These are phyloP conservation scores for Scheffersomyces parashehatae DNA, from an alignment of 1,139 yeast species.

Conservation along the genomic window DNA sequence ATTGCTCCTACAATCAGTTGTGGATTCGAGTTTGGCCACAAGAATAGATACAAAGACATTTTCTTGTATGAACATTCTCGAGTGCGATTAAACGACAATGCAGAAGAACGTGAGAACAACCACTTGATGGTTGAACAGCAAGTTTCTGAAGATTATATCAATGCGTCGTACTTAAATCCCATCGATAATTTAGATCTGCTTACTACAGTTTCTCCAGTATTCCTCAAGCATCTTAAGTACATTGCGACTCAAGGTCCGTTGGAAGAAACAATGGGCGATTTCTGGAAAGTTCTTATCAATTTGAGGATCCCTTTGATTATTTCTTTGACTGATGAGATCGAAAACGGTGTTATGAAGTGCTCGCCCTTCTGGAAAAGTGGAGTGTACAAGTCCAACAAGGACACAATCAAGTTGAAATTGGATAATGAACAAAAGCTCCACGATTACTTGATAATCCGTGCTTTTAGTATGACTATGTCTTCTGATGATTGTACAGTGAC, in stretches of 20 bases:
- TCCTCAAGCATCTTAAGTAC: slow-evolving; percentile 36
- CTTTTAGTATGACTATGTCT: slow-evolving; percentile 33
- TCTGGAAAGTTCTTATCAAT: slow-evolving; percentile 69
- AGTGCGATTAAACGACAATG: slow-evolving; percentile 46
- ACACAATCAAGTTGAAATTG: slow-evolving; percentile 30
- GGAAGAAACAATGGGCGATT: slow-evolving; percentile 72
- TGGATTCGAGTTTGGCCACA: slow-evolving; percentile 74
- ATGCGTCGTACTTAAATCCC: slow-evolving; percentile 29
- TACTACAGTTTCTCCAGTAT: slow-evolving; percentile 8
- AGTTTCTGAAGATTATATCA: slow-evolving; percentile 30
- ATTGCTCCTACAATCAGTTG: slow-evolving; percentile 30
- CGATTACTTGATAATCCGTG: slow-evolving; percentile 31
- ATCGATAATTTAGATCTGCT: slow-evolving; percentile 15
- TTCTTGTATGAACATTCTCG: slow-evolving; percentile 82
- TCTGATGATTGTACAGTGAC: slow-evolving; percentile 9
- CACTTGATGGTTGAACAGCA: slow-evolving; percentile 1
- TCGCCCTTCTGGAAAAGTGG: slow-evolving; percentile 58
- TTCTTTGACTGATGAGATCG: slow-evolving; percentile 53
- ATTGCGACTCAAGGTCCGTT: slow-evolving; percentile 90
- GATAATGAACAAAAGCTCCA: slow-evolving; percentile 13
- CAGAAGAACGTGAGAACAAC: neutral
- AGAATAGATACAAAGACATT: slow-evolving; percentile 79
- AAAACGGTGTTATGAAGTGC: slow-evolving; percentile 55
- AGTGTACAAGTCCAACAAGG: slow-evolving; percentile 38
- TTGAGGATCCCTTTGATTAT: slow-evolving; percentile 42